phyloP scores from a whole-genome alignment of 2,329 filamentous ascomycete species.

The Rasamsonia emersonii region DNA sequence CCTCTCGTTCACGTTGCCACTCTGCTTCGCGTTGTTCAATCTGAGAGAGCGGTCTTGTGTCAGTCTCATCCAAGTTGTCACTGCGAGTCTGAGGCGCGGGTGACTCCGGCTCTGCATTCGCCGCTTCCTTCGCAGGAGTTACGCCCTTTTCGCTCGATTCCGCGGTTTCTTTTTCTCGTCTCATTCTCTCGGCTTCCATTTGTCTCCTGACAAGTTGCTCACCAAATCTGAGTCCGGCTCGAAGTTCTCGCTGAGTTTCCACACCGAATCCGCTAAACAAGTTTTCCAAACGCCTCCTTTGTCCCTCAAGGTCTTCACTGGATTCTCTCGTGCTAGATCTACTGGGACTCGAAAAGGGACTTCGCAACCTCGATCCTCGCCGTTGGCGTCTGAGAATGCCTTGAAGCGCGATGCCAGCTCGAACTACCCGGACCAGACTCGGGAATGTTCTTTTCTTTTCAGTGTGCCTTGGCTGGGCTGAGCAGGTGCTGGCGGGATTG shows the following conservation, averaged over 20 bases:
- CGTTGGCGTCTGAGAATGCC: slow-evolving; percentile 20
- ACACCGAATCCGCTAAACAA: slow-evolving; percentile 30
- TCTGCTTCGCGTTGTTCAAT: slow-evolving; percentile 28
- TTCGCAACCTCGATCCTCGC: slow-evolving; percentile 8
- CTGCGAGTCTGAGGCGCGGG: slow-evolving; percentile 4
- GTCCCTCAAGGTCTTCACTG: slow-evolving; percentile 13
- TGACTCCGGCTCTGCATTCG: slow-evolving; percentile 7
- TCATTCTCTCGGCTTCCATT: slow-evolving; percentile 10
- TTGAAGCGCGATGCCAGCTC: slow-evolving; percentile 30
- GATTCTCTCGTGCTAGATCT: slow-evolving; percentile 1
- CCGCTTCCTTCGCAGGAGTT: not conserved
- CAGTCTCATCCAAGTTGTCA: not conserved
- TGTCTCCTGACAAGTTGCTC: slow-evolving; percentile 34
- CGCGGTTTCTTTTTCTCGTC: not conserved
- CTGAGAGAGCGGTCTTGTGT: slow-evolving; percentile 8
- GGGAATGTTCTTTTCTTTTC: slow-evolving; percentile 14
- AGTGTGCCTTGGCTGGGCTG: slow-evolving; percentile 6
- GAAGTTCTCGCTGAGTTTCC: slow-evolving; percentile 31
- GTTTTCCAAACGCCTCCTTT: slow-evolving; percentile 23
- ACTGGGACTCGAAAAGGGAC: slow-evolving; percentile 8
- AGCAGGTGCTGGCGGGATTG: slow-evolving; percentile 11
- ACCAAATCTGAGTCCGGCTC: slow-evolving; percentile 33
- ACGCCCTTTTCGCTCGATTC: not conserved
- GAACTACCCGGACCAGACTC: slow-evolving; percentile 26
- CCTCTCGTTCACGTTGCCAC: slow-evolving; percentile 39